Evolutionary conservation across 495 filamentous ascomycete genomes (phyloP), one percentile per base, ranked within the genome.

Genomic region (Talaromyces stipitatus): DNA sequence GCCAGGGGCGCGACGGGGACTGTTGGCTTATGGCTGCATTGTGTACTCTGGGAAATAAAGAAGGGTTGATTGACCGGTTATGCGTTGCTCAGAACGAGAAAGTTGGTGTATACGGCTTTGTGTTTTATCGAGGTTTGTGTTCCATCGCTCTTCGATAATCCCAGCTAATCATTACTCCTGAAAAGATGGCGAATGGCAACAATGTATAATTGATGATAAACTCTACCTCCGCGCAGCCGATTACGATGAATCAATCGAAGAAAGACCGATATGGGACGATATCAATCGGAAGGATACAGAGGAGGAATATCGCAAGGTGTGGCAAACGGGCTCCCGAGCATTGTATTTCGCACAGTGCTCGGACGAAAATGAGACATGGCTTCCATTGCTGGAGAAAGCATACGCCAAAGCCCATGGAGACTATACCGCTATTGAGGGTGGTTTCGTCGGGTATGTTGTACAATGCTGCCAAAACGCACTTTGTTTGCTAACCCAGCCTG

Each of bases 341-440:
- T 66, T 97, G 5, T 91, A 89, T 61, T 96, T 95, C 72, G 90
- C 90, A 1, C 88, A 91, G 62, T 96, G 91, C 68, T 81, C 83
- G 61, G 83, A 91, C 63, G 78, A 83, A 23, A 92, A 95, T 64
- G 92, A 97, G 73, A 97, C 91, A 0, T 97, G 92, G 92, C 75
- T 97, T 24, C 92, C 92, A 1, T 72, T 97, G 47, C 80, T 97
- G 3, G 92, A 97, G 65, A 97, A 97, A 69, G 92, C 92, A 0
- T 97, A 94, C 70, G 92, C 92, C 46, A 97, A 97, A 68, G 91
- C 91, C 10, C 92, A 97, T 62, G 91, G 90, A 3, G 89, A 94
- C 66, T 95, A 87, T 63, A 78, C 82, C 10, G 79, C 90, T 1
- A 91, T 96, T 48, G 86, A 92, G 58, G 90, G 91, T 18, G 91